Percentiles rank a stretch among this genome's conserved stretches.
Evolutionary conservation across 331 rosid genomes (phyloP).

Genomic region (Saraca asoca): DNA sequence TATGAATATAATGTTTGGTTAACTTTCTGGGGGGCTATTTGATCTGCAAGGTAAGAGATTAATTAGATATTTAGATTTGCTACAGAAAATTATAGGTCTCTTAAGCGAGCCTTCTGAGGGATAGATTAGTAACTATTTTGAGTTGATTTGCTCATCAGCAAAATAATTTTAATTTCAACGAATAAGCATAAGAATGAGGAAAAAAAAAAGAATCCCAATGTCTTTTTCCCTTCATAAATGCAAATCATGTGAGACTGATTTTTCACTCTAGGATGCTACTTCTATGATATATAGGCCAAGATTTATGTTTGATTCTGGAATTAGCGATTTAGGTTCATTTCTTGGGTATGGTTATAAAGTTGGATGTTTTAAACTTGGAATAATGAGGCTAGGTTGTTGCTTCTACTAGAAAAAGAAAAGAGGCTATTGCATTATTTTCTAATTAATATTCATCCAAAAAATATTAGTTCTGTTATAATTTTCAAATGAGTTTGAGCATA

Average conservation of each 20-base stretch:
- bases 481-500: constrained; percentile 1
- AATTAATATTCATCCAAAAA: not conserved
- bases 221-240: not conserved
- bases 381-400: constrained; percentile 7
- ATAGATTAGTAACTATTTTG: not conserved
- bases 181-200: no score
- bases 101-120: not conserved
- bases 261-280: not conserved
- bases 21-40: not conserved
- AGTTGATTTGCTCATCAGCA: not conserved
- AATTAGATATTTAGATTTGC: not conserved
- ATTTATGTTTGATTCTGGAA: not conserved
- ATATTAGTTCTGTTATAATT: constrained; percentile 2
- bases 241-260: not conserved
- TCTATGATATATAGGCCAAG: not conserved
- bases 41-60: not conserved
- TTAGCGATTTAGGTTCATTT: not conserved
- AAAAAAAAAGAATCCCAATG: no score
- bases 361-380: constrained; percentile 2
- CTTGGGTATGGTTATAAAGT: not conserved
- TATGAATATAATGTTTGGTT: not conserved
- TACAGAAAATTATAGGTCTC: not conserved
- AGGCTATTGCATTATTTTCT: constrained; percentile 10
- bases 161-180: no score
- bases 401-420: constrained; percentile 14